Base-by-base conservation (phyloP, 2,329 filamentous ascomycete species). In the Colletotrichum endophyticum region DNA sequence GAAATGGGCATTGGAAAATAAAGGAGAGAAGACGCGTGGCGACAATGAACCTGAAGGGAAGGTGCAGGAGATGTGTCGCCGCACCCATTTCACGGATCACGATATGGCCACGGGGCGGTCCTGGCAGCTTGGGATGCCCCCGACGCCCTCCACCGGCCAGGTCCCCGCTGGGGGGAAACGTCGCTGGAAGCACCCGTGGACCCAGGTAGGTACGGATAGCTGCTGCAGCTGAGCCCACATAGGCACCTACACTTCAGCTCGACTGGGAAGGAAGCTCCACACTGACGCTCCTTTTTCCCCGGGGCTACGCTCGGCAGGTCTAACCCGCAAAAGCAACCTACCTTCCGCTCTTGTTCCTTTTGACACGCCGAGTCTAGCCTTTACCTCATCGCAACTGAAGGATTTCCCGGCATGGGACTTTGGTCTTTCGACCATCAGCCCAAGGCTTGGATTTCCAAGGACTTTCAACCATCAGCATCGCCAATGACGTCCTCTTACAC, bases 21-120 rank as follows among this genome's bases (percentile, higher is more conserved):
- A 63, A 75, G 56, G 72, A 77, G 61, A 75, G 62, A 75, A 68
- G 72, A 77, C 72, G 75, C 72, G 72, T 77, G 75, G 72, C 72
- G 66, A 75, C 27, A 67, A 39, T 39, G 30, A 53, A 53, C 44
- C 44, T 53, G 44, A 36, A 62, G 53, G 59, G 39, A 44, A 27
- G 61, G 15, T 69, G 68, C 68, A 63, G 57, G 19, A 70, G 62
- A 39, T 36, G 25, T 27, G 59, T 32, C n/a, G 19, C 39, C 9
- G 53, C 56, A 53, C 44, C 67, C 28, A 70, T 70, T 74, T 74
- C 70, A 76, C 74, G 70, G 68, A 76, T 73, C 70, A 53, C 64
- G 70, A 76, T 76, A 32, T 66, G 69, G 27, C 44, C 66, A 70
- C 66, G 36, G 64, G 59, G 61, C 32, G 70, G 68, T 56, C 70